These are phyloP conservation scores for Phytophthora ohioensis DNA, from an alignment of 352 stramenopile species.

Conservation along the genomic window DNA sequence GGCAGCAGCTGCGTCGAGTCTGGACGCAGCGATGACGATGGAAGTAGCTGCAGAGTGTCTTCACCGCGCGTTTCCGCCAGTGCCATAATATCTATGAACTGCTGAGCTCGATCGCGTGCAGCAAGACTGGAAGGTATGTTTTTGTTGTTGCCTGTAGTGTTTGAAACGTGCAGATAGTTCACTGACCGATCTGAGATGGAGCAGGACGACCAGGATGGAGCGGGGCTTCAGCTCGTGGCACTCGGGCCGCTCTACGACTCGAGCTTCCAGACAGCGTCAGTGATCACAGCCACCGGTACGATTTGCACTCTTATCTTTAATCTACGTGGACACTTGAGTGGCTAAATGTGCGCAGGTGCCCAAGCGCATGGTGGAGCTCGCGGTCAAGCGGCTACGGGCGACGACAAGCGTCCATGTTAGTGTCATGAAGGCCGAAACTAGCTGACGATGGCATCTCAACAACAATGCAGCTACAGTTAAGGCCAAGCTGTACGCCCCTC, in stretches of 20 bases:
- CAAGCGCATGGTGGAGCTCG: slow-evolving; percentile 63
- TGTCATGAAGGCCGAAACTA: slow-evolving; percentile 26
- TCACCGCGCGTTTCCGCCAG: slow-evolving; percentile 36
- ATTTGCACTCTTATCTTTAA: no score
- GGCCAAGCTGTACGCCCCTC: slow-evolving; percentile 6
- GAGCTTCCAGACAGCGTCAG: slow-evolving; percentile 42
- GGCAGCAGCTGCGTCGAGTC: slow-evolving; percentile 23
- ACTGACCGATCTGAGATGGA: slow-evolving; percentile 22
- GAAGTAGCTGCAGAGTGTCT: slow-evolving; percentile 34
- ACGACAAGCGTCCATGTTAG: slow-evolving; percentile 36
- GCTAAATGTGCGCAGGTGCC: slow-evolving; percentile 39
- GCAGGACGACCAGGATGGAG: slow-evolving; percentile 24
- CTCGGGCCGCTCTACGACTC: slow-evolving; percentile 47
- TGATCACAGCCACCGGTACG: no score
- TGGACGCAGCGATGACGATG: slow-evolving; percentile 20
- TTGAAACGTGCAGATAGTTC: slow-evolving; percentile 15
- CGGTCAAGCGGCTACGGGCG: slow-evolving; percentile 49
- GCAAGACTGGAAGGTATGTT: slow-evolving; percentile 38
- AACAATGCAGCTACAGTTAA: not conserved
- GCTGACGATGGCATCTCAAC: not conserved
- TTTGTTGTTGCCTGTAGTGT: not conserved
- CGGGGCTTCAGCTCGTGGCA: slow-evolving; percentile 28
- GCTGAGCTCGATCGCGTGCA: slow-evolving; percentile 45
- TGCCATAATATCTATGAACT: slow-evolving; percentile 50
- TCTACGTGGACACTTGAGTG: slow-evolving; percentile 1